phyloP scores from a whole-genome alignment of 208 protist species.

The Leishmania gerbilli region DNA sequence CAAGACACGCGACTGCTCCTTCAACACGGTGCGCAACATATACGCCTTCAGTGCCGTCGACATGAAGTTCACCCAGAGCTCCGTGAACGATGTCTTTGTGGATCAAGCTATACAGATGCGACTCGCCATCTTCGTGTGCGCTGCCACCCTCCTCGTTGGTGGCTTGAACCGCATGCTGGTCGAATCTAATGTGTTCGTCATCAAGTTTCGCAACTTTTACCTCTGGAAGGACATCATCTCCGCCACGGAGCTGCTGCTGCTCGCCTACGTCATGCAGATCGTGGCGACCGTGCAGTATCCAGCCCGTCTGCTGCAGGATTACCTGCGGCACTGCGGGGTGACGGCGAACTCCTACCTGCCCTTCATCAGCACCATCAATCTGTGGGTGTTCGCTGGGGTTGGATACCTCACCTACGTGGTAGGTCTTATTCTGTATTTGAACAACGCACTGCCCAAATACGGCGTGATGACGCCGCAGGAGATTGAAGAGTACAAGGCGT shows the following conservation, averaged over 20 bases:
- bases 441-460: slow-evolving; percentile 75
- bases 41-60: slow-evolving; percentile 60
- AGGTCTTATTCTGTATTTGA: slow-evolving; percentile 59
- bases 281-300: slow-evolving; percentile 34
- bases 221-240: slow-evolving; percentile 78
- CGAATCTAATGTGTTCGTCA: slow-evolving; percentile 59
- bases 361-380: slow-evolving; percentile 37
- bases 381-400: slow-evolving; percentile 62
- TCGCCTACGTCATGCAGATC: slow-evolving; percentile 56
- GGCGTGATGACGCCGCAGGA: slow-evolving; percentile 72
- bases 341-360: slow-evolving; percentile 45
- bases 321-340: slow-evolving; percentile 59
- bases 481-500: slow-evolving; percentile 77
- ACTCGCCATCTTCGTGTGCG: slow-evolving; percentile 60
- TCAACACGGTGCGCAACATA: slow-evolving; percentile 42
- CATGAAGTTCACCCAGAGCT: slow-evolving; percentile 39
- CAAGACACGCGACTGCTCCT: slow-evolving; percentile 52
- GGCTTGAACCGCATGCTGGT: slow-evolving; percentile 59
- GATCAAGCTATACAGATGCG: slow-evolving; percentile 72
- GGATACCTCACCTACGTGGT: slow-evolving; percentile 61
- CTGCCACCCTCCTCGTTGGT: slow-evolving; percentile 44
- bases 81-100: slow-evolving; percentile 70
- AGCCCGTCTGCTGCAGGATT: slow-evolving; percentile 50
- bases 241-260: slow-evolving; percentile 60
- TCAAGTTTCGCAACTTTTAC: slow-evolving; percentile 71